Evolutionary conservation across 164 flowering plant species (phyloP).

Genomic region (Macadamia tetraphylla): DNA sequence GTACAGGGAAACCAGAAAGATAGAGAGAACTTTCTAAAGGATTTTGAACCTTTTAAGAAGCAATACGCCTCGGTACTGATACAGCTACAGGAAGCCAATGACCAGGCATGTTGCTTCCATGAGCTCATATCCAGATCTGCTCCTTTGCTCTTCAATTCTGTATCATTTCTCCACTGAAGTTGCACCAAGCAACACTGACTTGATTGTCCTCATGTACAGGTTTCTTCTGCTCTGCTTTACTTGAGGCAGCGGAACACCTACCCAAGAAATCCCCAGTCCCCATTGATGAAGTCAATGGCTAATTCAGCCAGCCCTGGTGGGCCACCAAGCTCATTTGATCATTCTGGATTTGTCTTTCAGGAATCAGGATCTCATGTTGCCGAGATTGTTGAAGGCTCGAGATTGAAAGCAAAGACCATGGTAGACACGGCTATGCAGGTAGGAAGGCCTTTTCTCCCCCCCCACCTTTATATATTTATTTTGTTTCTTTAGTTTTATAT

Average conservation of each 20-base stretch:
- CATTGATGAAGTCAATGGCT: slow-evolving; percentile 24
- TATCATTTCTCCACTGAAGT: too few relatives aligned
- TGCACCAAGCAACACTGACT: background rate
- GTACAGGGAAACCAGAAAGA: slow-evolving; percentile 34
- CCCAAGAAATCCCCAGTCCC: slow-evolving; percentile 30
- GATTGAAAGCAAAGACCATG: slow-evolving; percentile 52
- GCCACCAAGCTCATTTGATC: slow-evolving; percentile 23
- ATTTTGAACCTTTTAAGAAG: slow-evolving; percentile 44
- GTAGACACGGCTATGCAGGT: slow-evolving; percentile 67
- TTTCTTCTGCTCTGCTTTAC: slow-evolving; percentile 41
- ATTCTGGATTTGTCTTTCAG: slow-evolving; percentile 24
- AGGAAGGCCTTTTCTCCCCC: slow-evolving; percentile 5
- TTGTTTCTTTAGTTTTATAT: background rate
- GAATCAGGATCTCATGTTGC: slow-evolving; percentile 40
- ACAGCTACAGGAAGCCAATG: slow-evolving; percentile 53
- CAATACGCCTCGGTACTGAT: slow-evolving; percentile 53
- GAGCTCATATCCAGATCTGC: background rate
- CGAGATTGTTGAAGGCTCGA: slow-evolving; percentile 55
- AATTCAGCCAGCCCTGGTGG: slow-evolving; percentile 20
- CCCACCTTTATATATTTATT: background rate
- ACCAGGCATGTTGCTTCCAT: slow-evolving; percentile 40
- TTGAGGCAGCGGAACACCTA: slow-evolving; percentile 60
- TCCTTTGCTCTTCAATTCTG: background rate
- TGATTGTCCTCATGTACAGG: slow-evolving; percentile 30
- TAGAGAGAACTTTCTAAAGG: slow-evolving; percentile 36